Conservation (phyloP, 352 stramenopile genomes). For the Peronospora belbahrii region DNA sequence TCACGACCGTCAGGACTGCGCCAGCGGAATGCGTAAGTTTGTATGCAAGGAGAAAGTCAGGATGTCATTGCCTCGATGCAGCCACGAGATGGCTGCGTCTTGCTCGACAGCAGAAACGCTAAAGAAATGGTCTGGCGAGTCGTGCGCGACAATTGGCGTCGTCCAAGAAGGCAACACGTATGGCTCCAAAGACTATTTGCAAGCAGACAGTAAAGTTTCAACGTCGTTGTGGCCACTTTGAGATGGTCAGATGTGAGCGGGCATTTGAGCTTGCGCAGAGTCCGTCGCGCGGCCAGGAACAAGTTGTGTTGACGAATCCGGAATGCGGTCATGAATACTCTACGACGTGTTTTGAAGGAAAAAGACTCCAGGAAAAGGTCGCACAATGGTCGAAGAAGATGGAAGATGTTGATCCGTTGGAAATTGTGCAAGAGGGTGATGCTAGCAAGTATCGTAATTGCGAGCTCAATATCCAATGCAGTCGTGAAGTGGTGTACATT, state of each 20-base stretch:
- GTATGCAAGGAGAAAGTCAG: conserved; percentile 48
- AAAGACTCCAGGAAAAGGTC: no score
- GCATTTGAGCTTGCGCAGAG: conserved; percentile 58
- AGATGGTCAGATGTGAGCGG: conserved; percentile 44
- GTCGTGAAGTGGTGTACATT: conserved; percentile 21
- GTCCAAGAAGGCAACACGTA: conserved; percentile 57
- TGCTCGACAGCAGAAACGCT: conserved; percentile 45
- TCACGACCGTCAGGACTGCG: conserved; percentile 38
- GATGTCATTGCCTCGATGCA: conserved; percentile 55
- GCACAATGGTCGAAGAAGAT: conserved; percentile 29
- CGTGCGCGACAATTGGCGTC: conserved; percentile 26
- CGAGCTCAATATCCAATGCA: conserved; percentile 39
- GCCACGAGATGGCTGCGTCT: conserved; percentile 36
- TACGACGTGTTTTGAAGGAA: no score
- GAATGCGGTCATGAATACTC: conserved; percentile 60
- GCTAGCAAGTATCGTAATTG: conserved; percentile 30
- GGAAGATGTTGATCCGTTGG: conserved; percentile 45
- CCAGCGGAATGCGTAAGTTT: conserved; percentile 23
- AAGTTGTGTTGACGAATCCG: conserved; percentile 42
- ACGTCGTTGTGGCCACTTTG: conserved; percentile 50
- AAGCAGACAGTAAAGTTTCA: conserved; percentile 48
- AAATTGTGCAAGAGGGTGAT: conserved; percentile 26
- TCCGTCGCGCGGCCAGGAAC: conserved; percentile 37
- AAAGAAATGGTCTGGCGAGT: conserved; percentile 36
- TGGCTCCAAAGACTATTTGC: conserved; percentile 67